phyloP scores from a whole-genome alignment of 495 filamentous ascomycete genomes.

The Monascus purpureus region DNA sequence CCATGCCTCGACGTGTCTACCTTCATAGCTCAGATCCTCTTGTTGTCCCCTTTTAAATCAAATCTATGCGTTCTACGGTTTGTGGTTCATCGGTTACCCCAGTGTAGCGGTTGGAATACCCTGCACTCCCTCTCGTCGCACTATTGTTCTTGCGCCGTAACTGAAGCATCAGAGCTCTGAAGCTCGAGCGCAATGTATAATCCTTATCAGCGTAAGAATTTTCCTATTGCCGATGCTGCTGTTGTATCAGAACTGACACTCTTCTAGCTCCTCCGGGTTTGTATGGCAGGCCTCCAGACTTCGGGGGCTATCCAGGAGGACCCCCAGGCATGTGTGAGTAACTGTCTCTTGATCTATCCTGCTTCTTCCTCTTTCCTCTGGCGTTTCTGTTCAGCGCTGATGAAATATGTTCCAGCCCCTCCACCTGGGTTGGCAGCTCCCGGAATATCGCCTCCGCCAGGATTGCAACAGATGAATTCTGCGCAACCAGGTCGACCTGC shows the following conservation, averaged over 20 bases:
- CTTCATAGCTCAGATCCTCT: no score
- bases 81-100: no score
- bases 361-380: slow-evolving; percentile 1
- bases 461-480: slow-evolving; percentile 59
- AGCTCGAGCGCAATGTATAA: slow-evolving; percentile 54
- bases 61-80: no score
- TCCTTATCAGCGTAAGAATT: slow-evolving; percentile 59
- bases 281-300: slow-evolving; percentile 62
- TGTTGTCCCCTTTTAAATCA: no score
- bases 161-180: no score
- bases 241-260: slow-evolving; percentile 4
- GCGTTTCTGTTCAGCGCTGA: slow-evolving; percentile 1
- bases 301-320: slow-evolving; percentile 57
- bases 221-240: slow-evolving; percentile 1
- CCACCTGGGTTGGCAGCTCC: slow-evolving; percentile 44
- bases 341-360: slow-evolving; percentile 2
- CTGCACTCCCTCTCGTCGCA: no score
- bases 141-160: no score
- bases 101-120: no score
- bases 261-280: slow-evolving; percentile 28
- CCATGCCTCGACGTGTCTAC: no score
- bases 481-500: slow-evolving; percentile 58
- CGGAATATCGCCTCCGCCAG: slow-evolving; percentile 63
- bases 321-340: slow-evolving; percentile 78
- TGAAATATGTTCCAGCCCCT: slow-evolving; percentile 21